These are phyloP conservation scores for Dichotomocladium elegans DNA, from an alignment of 371 early-diverging fungal genomes.

Conservation along the genomic window DNA sequence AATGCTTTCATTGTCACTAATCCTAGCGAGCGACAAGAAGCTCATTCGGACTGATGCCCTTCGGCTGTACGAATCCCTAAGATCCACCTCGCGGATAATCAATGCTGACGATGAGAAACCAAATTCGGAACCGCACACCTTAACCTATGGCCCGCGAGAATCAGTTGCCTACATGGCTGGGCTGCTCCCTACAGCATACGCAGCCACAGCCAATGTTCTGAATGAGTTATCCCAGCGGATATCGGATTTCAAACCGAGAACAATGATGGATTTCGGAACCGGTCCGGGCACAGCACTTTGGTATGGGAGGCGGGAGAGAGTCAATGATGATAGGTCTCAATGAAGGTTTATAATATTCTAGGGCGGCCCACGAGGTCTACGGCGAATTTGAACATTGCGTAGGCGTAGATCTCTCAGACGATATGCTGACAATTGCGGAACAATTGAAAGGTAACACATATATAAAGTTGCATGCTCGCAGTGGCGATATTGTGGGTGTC, in stretches of 20 bases:
- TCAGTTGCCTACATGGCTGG: constrained; percentile 74
- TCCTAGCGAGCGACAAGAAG: constrained; percentile 49
- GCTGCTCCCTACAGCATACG: constrained; percentile 66
- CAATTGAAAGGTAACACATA: constrained; percentile 29
- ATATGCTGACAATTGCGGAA: constrained; percentile 77
- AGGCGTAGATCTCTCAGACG: constrained; percentile 78
- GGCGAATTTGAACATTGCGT: constrained; percentile 42
- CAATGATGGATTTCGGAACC: constrained; percentile 80
- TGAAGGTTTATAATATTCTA: constrained; percentile 12
- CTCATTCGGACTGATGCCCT: constrained; percentile 64
- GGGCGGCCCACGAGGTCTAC: constrained; percentile 73
- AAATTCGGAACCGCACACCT: constrained; percentile 51
- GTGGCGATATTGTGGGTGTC: no score
- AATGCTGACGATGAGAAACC: constrained; percentile 18
- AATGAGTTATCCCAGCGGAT: constrained; percentile 56
- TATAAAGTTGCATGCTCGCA: no score
- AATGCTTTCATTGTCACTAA: neutral
- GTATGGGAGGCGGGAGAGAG: no score
- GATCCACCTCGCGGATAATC: constrained; percentile 55
- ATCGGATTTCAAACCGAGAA: constrained; percentile 58
- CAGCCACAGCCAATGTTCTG: constrained; percentile 65
- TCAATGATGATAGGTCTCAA: neutral
- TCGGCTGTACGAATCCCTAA: constrained; percentile 62
- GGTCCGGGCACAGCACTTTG: constrained; percentile 88
- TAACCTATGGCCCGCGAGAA: constrained; percentile 75